A percentile compares a stretch with the other conserved stretches of the same genome.
These are phyloP conservation scores for Pseudogymnoascus sp. DNA, from an alignment of 2,329 filamentous ascomycete genomes.

Conservation along the genomic window DNA sequence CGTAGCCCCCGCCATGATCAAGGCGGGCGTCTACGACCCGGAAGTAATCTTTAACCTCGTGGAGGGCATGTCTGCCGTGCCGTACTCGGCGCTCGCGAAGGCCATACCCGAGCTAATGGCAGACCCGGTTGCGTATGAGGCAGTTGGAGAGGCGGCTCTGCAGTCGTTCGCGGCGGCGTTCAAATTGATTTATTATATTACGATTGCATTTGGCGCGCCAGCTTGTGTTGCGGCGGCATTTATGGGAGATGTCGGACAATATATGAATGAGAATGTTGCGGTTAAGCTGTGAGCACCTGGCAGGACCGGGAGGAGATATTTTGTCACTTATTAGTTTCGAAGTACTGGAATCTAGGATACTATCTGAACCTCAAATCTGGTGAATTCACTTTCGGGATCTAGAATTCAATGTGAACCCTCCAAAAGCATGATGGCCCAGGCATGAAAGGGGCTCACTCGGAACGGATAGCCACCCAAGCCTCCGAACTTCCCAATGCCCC, in stretches of 20 bases:
- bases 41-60: not conserved
- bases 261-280: constrained; percentile 42
- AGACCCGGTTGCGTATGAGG: not conserved
- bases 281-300: constrained; percentile 31
- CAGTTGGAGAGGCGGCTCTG: not conserved
- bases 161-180: constrained; percentile 31
- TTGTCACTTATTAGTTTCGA: not conserved
- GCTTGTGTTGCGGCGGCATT: constrained; percentile 44
- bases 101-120: not conserved
- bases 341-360: not conserved
- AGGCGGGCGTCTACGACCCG: not conserved
- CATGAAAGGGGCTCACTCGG: not conserved
- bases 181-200: constrained; percentile 44
- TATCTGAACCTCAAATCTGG: not conserved
- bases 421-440: not conserved
- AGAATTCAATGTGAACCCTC: not conserved
- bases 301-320: not conserved
- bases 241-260: constrained; percentile 41
- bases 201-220: constrained; percentile 44
- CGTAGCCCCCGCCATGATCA: not conserved
- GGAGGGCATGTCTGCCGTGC: not conserved
- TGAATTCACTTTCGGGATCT: not conserved
- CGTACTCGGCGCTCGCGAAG: not conserved
- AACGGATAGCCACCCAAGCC: not conserved
- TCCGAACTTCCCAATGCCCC: too few species aligned